These are phyloP conservation scores for Paramecium sonneborni DNA, from an alignment of 73 alveolate genomes.

Conservation along the genomic window DNA sequence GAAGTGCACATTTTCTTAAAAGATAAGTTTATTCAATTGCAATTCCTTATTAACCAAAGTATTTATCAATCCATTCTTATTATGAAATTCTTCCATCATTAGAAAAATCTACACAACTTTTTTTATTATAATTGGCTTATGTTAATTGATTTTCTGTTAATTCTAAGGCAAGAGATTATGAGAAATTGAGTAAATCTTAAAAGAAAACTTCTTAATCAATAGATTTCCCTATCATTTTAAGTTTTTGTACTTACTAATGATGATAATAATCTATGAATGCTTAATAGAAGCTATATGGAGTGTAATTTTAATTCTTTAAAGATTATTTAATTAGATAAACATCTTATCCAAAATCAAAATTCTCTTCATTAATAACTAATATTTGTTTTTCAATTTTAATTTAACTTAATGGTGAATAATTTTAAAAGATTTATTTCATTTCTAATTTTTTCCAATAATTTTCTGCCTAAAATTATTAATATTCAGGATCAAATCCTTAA, in stretches of 20 bases:
- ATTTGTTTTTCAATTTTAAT: neutral
- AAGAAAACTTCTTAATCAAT: neutral
- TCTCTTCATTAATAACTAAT: neutral
- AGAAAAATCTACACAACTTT: neutral
- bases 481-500: neutral
- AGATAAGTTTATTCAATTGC: neutral
- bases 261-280: neutral
- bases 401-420: neutral
- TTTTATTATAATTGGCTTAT: neutral
- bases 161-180: neutral
- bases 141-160: neutral
- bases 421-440: neutral
- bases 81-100: neutral
- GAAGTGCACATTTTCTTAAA: neutral
- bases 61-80: constrained; percentile 6
- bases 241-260: neutral
- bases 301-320: neutral
- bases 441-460: neutral
- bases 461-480: neutral
- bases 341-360: neutral
- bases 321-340: neutral
- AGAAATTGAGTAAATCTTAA: neutral
- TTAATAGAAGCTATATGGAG: neutral
- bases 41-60: neutral
- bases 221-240: neutral